These are phyloP conservation scores for Ophiostoma montium DNA, from an alignment of 2,329 filamentous ascomycete species.

Conservation along the genomic window DNA sequence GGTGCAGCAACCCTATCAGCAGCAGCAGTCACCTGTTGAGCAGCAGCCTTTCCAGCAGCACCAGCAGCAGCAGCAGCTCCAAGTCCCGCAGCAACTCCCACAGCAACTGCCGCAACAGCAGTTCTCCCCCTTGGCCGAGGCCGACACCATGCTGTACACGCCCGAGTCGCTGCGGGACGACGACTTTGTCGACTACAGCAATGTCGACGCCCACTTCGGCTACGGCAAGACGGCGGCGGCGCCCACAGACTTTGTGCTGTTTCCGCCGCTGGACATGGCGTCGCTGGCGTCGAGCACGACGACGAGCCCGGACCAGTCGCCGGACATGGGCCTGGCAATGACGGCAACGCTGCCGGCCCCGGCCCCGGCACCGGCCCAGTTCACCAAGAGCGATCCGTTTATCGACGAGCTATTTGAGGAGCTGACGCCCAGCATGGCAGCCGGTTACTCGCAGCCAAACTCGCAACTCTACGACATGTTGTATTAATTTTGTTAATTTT, in stretches of 20 bases:
- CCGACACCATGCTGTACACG: constrained; percentile 54
- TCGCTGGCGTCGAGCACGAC: neutral
- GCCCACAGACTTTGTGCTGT: constrained; percentile 52
- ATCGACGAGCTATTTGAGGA: constrained; percentile 35
- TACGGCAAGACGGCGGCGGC: constrained; percentile 25
- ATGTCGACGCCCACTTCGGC: constrained; percentile 18
- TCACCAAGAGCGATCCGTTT: constrained; percentile 7
- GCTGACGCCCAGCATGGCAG: constrained; percentile 31
- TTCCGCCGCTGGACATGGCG: constrained; percentile 27
- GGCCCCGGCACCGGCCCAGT: constrained; percentile 5
- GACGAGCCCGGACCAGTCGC: neutral
- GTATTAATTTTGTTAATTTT: no score
- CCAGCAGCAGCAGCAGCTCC: constrained; percentile 1
- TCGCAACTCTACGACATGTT: constrained; percentile 34
- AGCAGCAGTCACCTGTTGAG: constrained; percentile 1
- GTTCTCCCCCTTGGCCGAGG: constrained; percentile 50
- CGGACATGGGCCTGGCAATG: neutral
- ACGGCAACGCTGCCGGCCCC: neutral
- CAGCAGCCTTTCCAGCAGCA: constrained; percentile 3
- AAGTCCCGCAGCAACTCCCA: constrained; percentile 2
- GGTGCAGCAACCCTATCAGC: constrained; percentile 3
- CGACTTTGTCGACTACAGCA: constrained; percentile 47
- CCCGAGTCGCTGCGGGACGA: constrained; percentile 49
- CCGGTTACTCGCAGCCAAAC: constrained; percentile 37
- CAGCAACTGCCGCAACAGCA: constrained; percentile 3